These are phyloP conservation scores for Aspergillus latus DNA, from an alignment of 2,329 filamentous ascomycete species.

Conservation along the genomic window DNA sequence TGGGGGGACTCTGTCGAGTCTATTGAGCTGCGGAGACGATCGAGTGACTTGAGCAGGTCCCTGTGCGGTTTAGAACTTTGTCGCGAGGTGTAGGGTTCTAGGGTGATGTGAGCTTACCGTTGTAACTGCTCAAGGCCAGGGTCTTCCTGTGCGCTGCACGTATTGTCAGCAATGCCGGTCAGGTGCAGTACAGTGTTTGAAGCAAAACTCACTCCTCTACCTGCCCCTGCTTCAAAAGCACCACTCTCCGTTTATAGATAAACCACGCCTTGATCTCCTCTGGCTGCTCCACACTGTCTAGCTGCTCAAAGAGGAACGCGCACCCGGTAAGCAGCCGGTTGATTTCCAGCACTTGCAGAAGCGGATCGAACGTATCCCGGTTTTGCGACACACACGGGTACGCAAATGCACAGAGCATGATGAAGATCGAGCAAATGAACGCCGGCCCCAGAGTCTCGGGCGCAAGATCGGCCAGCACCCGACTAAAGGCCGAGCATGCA, in stretches of 20 bases:
- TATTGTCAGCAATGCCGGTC: neutral
- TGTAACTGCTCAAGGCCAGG: constrained; percentile 16
- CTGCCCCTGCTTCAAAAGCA: constrained; percentile 9
- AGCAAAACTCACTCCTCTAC: constrained; percentile 10
- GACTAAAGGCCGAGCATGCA: constrained; percentile 35
- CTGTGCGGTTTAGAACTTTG: constrained; percentile 20
- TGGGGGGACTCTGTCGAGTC: constrained; percentile 16
- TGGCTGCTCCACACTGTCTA: constrained; percentile 23
- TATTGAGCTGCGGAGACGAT: constrained; percentile 20
- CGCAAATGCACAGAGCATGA: constrained; percentile 38
- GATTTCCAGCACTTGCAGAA: constrained; percentile 30
- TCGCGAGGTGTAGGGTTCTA: neutral
- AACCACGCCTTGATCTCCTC: constrained; percentile 30
- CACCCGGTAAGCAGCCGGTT: constrained; percentile 32
- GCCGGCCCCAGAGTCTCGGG: constrained; percentile 44
- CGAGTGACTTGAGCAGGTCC: constrained; percentile 27
- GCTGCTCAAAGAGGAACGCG: constrained; percentile 30
- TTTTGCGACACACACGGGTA: constrained; percentile 31
- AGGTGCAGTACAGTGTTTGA: neutral
- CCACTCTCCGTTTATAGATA: constrained; percentile 20
- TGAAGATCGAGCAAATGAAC: constrained; percentile 42
- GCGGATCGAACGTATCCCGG: constrained; percentile 25
- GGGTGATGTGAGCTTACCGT: constrained; percentile 10
- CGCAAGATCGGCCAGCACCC: constrained; percentile 39
- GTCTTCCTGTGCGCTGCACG: constrained; percentile 6